phyloP scores from a whole-genome alignment of 352 stramenopile species.

The Globisporangium yorkense region DNA sequence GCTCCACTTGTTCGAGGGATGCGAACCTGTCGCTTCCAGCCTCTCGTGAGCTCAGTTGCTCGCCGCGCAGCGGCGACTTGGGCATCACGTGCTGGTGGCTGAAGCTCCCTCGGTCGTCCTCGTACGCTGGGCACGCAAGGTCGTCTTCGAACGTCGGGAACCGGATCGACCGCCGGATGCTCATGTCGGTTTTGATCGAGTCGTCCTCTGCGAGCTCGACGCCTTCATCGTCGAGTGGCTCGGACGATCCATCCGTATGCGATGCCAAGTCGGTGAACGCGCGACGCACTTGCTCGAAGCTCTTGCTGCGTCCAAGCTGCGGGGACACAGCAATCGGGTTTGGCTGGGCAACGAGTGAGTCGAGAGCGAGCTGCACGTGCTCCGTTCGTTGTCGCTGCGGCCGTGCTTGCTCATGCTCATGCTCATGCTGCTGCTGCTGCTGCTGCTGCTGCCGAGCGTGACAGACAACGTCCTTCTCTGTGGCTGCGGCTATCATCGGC shows the following conservation, averaged over 20 bases:
- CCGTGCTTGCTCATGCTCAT: too few relatives aligned
- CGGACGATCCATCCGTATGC: background rate
- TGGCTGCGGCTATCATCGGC: background rate
- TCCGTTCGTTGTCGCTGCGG: too few relatives aligned
- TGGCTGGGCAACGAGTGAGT: background rate
- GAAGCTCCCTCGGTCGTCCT: constrained; percentile 19
- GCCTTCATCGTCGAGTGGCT: constrained; percentile 1
- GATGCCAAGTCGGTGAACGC: constrained; percentile 15
- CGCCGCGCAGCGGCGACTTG: background rate
- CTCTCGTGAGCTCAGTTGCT: background rate
- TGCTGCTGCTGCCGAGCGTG: background rate
- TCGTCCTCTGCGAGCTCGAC: constrained; percentile 19
- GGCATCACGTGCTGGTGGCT: background rate
- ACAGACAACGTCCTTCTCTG: background rate
- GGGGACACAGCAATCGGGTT: background rate
- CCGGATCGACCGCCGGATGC: constrained; percentile 11
- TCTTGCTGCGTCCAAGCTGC: constrained; percentile 12
- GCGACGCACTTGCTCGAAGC: constrained; percentile 19
- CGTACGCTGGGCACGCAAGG: constrained; percentile 48
- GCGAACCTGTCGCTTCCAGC: background rate
- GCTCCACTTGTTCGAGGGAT: background rate
- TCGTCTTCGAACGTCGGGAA: constrained; percentile 62
- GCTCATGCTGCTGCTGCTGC: background rate
- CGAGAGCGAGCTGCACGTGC: background rate
- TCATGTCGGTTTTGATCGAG: constrained; percentile 13